A percentile compares a stretch with the other conserved stretches of the same genome.
Conservation (phyloP, 805 yeast genomes). For the Schwanniomyces pseudopolymorphus region DNA sequence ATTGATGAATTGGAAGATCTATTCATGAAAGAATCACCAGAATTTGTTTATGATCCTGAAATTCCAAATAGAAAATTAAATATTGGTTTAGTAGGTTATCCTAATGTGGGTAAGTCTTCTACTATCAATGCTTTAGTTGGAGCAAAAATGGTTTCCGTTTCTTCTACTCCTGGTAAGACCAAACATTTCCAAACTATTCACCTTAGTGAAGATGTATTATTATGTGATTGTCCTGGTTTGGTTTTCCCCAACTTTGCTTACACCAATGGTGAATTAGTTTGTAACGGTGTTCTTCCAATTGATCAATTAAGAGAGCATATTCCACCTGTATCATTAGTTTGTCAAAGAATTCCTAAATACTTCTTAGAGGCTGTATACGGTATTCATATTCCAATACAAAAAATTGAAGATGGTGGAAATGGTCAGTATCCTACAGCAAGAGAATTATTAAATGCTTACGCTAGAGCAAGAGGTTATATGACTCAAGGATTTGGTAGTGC, state of each 20-base stretch:
- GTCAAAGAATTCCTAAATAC: slow-evolving; percentile 84
- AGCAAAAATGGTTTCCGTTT: slow-evolving; percentile 95
- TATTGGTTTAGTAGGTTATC: slow-evolving; percentile 96
- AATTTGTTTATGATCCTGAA: slow-evolving; percentile 53
- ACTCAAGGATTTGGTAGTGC: slow-evolving; percentile 97
- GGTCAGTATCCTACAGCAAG: slow-evolving; percentile 82
- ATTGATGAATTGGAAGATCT: slow-evolving; percentile 84
- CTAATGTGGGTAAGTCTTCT: slow-evolving; percentile 90
- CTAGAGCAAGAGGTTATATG: slow-evolving; percentile 95
- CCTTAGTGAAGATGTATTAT: slow-evolving; percentile 74
- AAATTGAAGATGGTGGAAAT: slow-evolving; percentile 82
- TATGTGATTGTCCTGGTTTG: slow-evolving; percentile 98
- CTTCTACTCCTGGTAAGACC: slow-evolving; percentile 98
- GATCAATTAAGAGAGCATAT: slow-evolving; percentile 93
- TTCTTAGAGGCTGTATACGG: slow-evolving; percentile 91
- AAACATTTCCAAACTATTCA: slow-evolving; percentile 97
- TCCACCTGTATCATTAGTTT: slow-evolving; percentile 83
- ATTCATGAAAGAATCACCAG: slow-evolving; percentile 78
- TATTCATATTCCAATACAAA: slow-evolving; percentile 76
- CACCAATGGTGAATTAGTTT: slow-evolving; percentile 93
- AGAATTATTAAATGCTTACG: slow-evolving; percentile 87
- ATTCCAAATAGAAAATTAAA: slow-evolving; percentile 64
- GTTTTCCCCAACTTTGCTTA: slow-evolving; percentile 98
- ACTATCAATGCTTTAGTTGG: slow-evolving; percentile 97
- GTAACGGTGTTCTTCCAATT: slow-evolving; percentile 98